Percentiles rank a stretch among this genome's conserved stretches.
Evolutionary conservation across 2,329 filamentous ascomycete genomes (phyloP).

Genomic region (Onygenales sp.): DNA sequence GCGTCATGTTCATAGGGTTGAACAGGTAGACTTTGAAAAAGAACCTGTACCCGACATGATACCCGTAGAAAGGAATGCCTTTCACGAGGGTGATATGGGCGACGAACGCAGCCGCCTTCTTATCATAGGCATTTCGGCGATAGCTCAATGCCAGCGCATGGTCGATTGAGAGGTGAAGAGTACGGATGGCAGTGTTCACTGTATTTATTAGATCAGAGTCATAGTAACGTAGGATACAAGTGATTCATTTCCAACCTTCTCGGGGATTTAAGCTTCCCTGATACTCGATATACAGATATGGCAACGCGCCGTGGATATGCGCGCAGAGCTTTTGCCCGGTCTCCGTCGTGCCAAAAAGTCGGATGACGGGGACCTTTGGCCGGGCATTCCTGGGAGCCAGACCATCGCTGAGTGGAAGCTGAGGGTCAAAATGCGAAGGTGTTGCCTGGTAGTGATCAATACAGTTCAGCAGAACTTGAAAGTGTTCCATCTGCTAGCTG

Average conservation of each 20-base stretch:
- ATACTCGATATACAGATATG: slow-evolving; percentile 91
- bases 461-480: slow-evolving; percentile 87
- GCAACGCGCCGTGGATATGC: slow-evolving; percentile 90
- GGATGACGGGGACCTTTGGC: slow-evolving; percentile 73
- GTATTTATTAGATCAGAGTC: slow-evolving; percentile 14
- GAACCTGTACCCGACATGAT: slow-evolving; percentile 80
- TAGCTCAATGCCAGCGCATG: slow-evolving; percentile 82
- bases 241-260: slow-evolving; percentile 48
- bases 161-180: slow-evolving; percentile 78
- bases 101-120: slow-evolving; percentile 62
- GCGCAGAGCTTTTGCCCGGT: slow-evolving; percentile 93
- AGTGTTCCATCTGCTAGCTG: slow-evolving; percentile 53
- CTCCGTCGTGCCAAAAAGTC: slow-evolving; percentile 86
- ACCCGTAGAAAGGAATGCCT: slow-evolving; percentile 91
- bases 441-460: slow-evolving; percentile 86
- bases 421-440: slow-evolving; percentile 72
- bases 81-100: slow-evolving; percentile 88
- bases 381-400: slow-evolving; percentile 51
- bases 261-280: slow-evolving; percentile 56
- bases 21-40: slow-evolving; percentile 94
- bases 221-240: background rate
- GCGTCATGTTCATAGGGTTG: slow-evolving; percentile 77
- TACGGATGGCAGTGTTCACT: slow-evolving; percentile 69
- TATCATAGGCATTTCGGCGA: slow-evolving; percentile 62
- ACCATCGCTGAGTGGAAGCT: slow-evolving; percentile 57